These are phyloP conservation scores for Trichoderma citrinoviride DNA, from an alignment of 2,329 filamentous ascomycete species.

Conservation along the genomic window DNA sequence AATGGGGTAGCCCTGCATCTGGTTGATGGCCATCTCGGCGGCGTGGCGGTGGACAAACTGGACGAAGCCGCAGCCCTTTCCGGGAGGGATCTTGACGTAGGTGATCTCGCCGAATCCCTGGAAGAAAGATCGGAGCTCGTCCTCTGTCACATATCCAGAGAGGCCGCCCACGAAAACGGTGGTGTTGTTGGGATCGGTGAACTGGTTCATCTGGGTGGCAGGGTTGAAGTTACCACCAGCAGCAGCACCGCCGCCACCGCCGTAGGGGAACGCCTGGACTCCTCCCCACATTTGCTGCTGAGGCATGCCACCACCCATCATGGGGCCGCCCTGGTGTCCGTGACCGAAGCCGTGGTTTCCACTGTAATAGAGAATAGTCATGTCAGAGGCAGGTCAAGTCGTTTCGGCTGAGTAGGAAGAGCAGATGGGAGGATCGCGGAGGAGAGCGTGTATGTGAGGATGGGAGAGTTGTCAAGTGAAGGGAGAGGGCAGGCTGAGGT, in stretches of 20 bases:
- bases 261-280: conserved; percentile 40
- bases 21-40: conserved; percentile 99
- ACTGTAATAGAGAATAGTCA: conserved; percentile 23
- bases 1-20: conserved; percentile 99
- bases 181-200: conserved; percentile 99
- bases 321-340: conserved; percentile 44
- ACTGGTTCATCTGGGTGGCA: conserved; percentile 83
- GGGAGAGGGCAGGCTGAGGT: not conserved
- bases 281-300: conserved; percentile 45
- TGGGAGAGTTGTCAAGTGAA: conserved; percentile 10
- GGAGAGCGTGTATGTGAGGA: not conserved
- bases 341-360: conserved; percentile 43
- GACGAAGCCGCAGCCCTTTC: conserved; percentile 98
- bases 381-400: not conserved
- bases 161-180: conserved; percentile 97
- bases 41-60: conserved; percentile 99
- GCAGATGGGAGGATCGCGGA: no score
- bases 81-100: conserved; percentile 98
- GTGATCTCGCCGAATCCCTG: conserved; percentile 99
- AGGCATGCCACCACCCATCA: conserved; percentile 46
- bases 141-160: conserved; percentile 96
- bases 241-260: conserved; percentile 27
- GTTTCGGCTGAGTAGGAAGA: not conserved
- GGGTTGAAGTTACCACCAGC: conserved; percentile 45
- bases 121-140: conserved; percentile 99